Evolutionary conservation across 2,329 filamentous ascomycete species (phyloP).

Genomic region (Aspergillus fumigatus): DNA sequence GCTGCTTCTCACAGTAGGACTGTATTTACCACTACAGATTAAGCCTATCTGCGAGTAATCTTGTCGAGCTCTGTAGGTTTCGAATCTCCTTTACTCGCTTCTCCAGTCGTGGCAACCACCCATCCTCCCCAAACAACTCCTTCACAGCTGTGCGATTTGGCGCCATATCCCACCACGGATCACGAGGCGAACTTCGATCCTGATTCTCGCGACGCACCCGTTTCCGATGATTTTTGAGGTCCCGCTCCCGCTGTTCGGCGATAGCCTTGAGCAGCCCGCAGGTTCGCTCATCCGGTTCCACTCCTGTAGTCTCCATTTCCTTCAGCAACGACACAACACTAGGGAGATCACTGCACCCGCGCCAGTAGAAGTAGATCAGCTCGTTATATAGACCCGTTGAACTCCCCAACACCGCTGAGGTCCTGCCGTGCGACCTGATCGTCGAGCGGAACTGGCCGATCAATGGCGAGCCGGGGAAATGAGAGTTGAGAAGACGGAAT

Average conservation of each 20-base stretch:
- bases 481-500: conserved; percentile 36
- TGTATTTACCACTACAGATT: background rate
- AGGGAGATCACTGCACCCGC: conserved; percentile 37
- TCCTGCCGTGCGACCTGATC: conserved; percentile 38
- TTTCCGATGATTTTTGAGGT: conserved; percentile 16
- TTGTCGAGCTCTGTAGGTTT: background rate
- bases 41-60: background rate
- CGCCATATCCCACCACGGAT: conserved; percentile 31
- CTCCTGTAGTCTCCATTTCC: conserved; percentile 43
- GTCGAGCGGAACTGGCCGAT: conserved; percentile 38
- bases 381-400: conserved; percentile 42
- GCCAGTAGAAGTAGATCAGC: conserved; percentile 41
- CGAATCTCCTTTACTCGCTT: conserved; percentile 7
- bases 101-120: conserved; percentile 23
- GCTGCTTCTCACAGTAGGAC: background rate
- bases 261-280: conserved; percentile 28
- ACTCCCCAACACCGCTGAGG: conserved; percentile 41
- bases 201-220: conserved; percentile 2
- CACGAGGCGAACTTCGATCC: background rate
- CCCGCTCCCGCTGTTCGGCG: conserved; percentile 19
- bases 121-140: conserved; percentile 22
- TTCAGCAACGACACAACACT: conserved; percentile 35
- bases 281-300: conserved; percentile 35
- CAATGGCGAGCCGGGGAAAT: conserved; percentile 39
- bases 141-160: conserved; percentile 26